phyloP scores from a whole-genome alignment of 495 filamentous ascomycete genomes.

The Friedmanniomyces endolithicus region DNA sequence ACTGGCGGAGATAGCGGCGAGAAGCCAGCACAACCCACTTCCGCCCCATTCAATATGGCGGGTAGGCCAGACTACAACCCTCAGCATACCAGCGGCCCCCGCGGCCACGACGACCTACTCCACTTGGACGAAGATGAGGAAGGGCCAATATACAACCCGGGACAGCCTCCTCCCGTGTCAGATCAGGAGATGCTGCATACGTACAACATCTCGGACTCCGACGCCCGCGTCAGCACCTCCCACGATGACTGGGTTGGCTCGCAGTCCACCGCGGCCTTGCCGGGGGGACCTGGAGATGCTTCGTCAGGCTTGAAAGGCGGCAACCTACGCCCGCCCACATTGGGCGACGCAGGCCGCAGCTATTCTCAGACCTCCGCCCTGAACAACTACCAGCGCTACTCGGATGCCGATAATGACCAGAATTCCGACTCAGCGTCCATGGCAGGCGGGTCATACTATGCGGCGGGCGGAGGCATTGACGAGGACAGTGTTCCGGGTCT shows the following conservation, averaged over 20 bases:
- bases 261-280: conserved; percentile 33
- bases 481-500: conserved; percentile 37
- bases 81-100: conserved; percentile 30
- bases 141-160: conserved; percentile 57
- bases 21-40: neutral
- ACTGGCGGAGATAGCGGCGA: neutral
- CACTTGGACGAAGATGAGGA: conserved; percentile 63
- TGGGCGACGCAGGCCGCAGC: conserved; percentile 33
- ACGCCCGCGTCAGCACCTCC: conserved; percentile 71
- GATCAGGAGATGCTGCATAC: conserved; percentile 64
- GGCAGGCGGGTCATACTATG: conserved; percentile 39
- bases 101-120: conserved; percentile 45
- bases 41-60: conserved; percentile 40
- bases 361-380: conserved; percentile 81
- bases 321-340: conserved; percentile 22
- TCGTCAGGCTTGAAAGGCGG: conserved; percentile 12
- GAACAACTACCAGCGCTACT: conserved; percentile 80
- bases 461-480: conserved; percentile 48
- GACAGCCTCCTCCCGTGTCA: conserved; percentile 56
- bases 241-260: conserved; percentile 88
- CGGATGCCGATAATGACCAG: conserved; percentile 64
- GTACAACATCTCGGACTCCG: conserved; percentile 54
- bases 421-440: conserved; percentile 19
- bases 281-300: conserved; percentile 38
- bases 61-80: conserved; percentile 53